A percentile compares a stretch with the other conserved stretches of the same genome.
Conservation (phyloP, 306 rosid species). For the Abrus pulchellus region DNA sequence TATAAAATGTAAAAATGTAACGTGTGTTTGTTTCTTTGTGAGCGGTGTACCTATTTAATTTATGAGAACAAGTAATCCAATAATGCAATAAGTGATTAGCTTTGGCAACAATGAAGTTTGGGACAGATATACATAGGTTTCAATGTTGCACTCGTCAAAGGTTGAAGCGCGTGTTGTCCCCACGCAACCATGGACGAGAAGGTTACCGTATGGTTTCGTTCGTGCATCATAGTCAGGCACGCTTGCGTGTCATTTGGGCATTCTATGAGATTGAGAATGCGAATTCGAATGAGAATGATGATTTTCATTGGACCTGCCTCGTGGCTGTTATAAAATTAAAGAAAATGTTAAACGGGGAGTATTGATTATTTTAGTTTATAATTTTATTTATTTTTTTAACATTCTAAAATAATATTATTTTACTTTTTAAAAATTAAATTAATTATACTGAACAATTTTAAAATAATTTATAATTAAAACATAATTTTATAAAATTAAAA, state of each 20-base stretch:
- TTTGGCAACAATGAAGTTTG: background rate
- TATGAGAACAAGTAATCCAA: no score
- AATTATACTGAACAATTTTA: no score
- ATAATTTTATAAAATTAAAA: no score
- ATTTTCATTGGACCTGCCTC: slow-evolving; percentile 1
- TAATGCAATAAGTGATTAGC: background rate
- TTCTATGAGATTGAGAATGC: background rate
- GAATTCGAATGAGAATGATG: background rate
- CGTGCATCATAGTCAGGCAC: slow-evolving; percentile 27
- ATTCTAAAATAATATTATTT: no score
- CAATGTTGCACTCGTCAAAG: slow-evolving; percentile 58
- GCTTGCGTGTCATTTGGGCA: slow-evolving; percentile 35
- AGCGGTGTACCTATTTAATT: no score
- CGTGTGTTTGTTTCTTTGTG: no score
- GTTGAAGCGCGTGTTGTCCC: slow-evolving; percentile 55
- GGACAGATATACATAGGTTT: background rate
- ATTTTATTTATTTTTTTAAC: no score
- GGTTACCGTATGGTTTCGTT: slow-evolving; percentile 21
- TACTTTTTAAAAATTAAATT: no score
- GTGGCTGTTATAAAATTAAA: no score
- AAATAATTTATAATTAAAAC: no score
- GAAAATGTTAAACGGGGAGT: no score
- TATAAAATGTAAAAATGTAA: background rate
- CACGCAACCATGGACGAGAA: slow-evolving; percentile 31
- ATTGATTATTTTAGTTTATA: no score